phyloP scores from a whole-genome alignment of 768 basidiomycete species.

The Mrakia gelida region DNA sequence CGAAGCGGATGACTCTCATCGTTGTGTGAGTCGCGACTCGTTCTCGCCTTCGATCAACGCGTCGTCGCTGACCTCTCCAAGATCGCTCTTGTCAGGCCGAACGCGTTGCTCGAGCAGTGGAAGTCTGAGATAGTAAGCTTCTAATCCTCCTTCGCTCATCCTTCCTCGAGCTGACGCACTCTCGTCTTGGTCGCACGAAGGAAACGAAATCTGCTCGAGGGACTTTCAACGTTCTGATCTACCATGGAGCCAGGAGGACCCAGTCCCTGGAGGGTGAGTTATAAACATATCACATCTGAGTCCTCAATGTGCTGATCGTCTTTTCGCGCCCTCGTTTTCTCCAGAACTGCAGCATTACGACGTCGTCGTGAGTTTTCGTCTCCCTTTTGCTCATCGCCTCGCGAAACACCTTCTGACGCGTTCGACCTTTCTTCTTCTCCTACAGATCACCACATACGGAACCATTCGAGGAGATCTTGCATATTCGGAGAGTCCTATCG shows the following conservation, averaged over 20 bases:
- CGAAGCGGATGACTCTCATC: slow-evolving; percentile 62
- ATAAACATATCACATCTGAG: neutral
- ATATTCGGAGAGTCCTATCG: neutral
- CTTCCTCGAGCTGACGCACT: neutral
- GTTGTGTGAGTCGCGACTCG: slow-evolving; percentile 50
- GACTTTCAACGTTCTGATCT: slow-evolving; percentile 50
- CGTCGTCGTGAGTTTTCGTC: slow-evolving; percentile 52
- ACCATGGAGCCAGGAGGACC: slow-evolving; percentile 58
- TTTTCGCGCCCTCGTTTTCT: neutral
- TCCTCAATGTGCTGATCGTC: neutral
- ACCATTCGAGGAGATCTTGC: neutral
- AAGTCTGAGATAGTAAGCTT: slow-evolving; percentile 63
- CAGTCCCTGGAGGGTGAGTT: slow-evolving; percentile 45
- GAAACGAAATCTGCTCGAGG: slow-evolving; percentile 35
- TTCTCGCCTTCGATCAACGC: neutral
- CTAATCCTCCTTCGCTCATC: neutral
- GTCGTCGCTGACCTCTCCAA: neutral
- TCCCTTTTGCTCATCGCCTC: slow-evolving; percentile 52
- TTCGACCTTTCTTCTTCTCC: slow-evolving; percentile 39
- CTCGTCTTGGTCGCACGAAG: neutral
- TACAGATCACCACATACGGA: slow-evolving; percentile 30
- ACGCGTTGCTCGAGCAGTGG: slow-evolving; percentile 62
- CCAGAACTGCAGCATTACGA: slow-evolving; percentile 55
- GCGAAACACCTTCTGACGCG: slow-evolving; percentile 49
- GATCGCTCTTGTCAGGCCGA: slow-evolving; percentile 11